phyloP scores from a whole-genome alignment of 768 basidiomycete genomes.

The Suillus subaureus region DNA sequence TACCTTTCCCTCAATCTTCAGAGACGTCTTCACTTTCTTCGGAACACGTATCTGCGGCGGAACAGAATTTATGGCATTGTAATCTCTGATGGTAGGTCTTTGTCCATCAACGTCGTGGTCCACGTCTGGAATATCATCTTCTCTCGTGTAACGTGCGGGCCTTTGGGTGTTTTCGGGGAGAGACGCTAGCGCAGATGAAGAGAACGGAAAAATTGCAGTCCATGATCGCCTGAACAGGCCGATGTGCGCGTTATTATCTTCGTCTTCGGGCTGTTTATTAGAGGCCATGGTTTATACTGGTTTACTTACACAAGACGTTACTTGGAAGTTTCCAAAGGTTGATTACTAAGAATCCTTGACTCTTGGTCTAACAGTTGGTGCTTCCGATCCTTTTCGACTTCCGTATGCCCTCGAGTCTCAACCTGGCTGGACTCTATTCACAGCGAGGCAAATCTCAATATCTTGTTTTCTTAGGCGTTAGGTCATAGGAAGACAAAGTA shows the following conservation, averaged over 20 bases:
- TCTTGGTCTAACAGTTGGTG: too few species aligned
- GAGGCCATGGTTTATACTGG: conserved; percentile 17
- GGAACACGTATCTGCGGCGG: conserved; percentile 73
- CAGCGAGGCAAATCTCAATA: neutral
- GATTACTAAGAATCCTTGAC: neutral
- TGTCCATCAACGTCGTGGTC: conserved; percentile 50
- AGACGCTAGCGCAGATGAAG: conserved; percentile 57
- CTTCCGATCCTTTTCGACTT: too few species aligned
- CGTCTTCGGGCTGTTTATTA: conserved; percentile 15
- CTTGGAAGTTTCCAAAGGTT: neutral
- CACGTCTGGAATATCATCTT: conserved; percentile 73
- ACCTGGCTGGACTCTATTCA: neutral
- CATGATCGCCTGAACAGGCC: conserved; percentile 57
- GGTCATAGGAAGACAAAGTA: neutral
- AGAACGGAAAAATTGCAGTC: conserved; percentile 72
- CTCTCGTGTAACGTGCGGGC: conserved; percentile 58
- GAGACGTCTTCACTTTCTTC: conserved; percentile 77
- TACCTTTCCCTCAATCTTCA: conserved; percentile 92
- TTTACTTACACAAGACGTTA: too few species aligned
- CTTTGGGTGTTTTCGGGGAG: conserved; percentile 43
- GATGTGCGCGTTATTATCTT: conserved; percentile 22
- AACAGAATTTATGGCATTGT: conserved; percentile 68
- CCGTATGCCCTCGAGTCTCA: neutral
- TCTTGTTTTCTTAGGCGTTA: neutral
- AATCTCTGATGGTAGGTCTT: conserved; percentile 67